phyloP scores from a whole-genome alignment of 495 filamentous ascomycete genomes.

The Aspergillus bertholletiae region DNA sequence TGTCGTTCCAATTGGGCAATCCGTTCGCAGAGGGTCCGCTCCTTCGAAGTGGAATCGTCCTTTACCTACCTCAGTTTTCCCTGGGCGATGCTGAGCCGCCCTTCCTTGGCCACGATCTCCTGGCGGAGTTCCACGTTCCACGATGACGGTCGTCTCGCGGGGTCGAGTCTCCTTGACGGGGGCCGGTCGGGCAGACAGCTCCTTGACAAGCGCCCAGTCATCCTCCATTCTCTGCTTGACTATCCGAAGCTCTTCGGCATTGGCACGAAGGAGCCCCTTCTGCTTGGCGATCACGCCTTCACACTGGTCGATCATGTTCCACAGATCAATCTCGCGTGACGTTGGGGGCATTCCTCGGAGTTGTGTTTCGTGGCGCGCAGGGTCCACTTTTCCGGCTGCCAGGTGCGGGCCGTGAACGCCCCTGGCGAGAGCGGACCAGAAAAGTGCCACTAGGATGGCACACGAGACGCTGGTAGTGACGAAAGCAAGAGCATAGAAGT shows the following conservation, averaged over 20 bases:
- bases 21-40: not conserved
- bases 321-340: not conserved
- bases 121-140: not conserved
- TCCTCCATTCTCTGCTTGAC: constrained; percentile 1
- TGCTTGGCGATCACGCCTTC: not conserved
- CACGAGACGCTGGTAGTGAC: not conserved
- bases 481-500: not conserved
- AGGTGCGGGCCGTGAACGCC: not conserved
- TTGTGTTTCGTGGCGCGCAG: not conserved
- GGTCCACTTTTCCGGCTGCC: not conserved
- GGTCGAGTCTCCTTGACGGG: not conserved
- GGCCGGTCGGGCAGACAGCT: not conserved
- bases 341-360: not conserved
- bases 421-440: not conserved
- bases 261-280: not conserved
- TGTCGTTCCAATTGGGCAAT: constrained; percentile 1
- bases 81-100: not conserved
- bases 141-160: not conserved
- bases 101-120: not conserved
- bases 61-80: not conserved
- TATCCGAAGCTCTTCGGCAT: constrained; percentile 1
- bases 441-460: not conserved
- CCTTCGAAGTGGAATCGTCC: not conserved
- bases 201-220: not conserved
- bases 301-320: not conserved